Evolutionary conservation across 192 early-diverging fungal species (phyloP).

Genomic region (Mortierella alpina): DNA sequence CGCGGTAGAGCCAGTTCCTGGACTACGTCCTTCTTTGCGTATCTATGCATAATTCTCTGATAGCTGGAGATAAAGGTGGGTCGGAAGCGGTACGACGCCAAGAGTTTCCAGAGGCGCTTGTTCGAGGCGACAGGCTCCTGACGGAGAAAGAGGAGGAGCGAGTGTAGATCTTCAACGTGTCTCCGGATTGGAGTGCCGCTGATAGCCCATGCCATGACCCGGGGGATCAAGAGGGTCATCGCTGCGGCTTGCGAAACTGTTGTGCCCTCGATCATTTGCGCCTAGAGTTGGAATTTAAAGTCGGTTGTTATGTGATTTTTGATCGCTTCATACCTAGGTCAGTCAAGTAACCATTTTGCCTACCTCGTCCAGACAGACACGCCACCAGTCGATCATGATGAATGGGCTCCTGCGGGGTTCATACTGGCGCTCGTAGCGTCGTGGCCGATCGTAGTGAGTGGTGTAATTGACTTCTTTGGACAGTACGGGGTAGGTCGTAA

Average conservation of each 20-base stretch:
- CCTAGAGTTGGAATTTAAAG: conserved; percentile 23
- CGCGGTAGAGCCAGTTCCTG: conserved; percentile 66
- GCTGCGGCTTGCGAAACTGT: conserved; percentile 57
- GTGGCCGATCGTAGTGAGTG: conserved; percentile 48
- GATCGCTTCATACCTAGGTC: too few relatives aligned
- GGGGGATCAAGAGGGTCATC: conserved; percentile 68
- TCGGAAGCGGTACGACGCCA: conserved; percentile 24
- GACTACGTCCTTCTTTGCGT: conserved; percentile 62
- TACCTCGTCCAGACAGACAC: conserved; percentile 71
- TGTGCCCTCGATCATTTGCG: conserved; percentile 70
- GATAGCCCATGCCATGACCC: conserved; percentile 71
- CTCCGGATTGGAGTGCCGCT: conserved; percentile 68
- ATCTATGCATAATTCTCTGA: conserved; percentile 64
- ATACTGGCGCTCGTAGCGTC: conserved; percentile 53
- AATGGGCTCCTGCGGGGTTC: conserved; percentile 57
- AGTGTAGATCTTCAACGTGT: conserved; percentile 61
- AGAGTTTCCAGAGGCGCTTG: conserved; percentile 20
- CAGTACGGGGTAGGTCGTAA: conserved; percentile 70
- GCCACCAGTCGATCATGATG: conserved; percentile 66
- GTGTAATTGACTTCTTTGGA: conserved; percentile 66
- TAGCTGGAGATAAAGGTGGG: conserved; percentile 37
- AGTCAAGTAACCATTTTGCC: neutral
- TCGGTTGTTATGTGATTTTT: neutral
- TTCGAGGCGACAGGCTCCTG: conserved; percentile 50
- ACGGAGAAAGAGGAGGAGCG: conserved; percentile 63